Percentiles rank a stretch among this genome's conserved stretches.
Evolutionary conservation across 1,139 yeast genomes (phyloP).

Genomic region (Pneumocystis murina): DNA sequence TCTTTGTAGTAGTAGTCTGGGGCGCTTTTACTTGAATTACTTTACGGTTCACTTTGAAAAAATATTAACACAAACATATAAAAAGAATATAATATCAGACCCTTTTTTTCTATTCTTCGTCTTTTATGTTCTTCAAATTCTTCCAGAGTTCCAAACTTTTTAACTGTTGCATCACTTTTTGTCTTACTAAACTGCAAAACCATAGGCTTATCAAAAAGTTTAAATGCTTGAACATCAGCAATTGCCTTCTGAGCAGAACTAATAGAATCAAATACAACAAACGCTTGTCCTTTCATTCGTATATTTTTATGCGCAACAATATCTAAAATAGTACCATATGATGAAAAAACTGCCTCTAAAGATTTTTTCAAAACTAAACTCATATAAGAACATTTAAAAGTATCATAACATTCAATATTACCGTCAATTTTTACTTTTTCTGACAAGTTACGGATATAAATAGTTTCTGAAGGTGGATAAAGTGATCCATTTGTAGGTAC

Average conservation of each 20-base stretch:
- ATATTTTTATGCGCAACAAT: constrained; percentile 49
- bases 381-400: background rate
- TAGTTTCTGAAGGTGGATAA: constrained; percentile 11
- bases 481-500: background rate
- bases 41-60: constrained; percentile 5
- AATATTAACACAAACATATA: background rate
- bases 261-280: constrained; percentile 42
- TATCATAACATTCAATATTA: background rate
- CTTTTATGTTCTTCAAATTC: constrained; percentile 23
- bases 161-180: constrained; percentile 35
- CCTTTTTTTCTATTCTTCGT: constrained; percentile 19
- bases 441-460: constrained; percentile 55
- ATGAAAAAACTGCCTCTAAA: constrained; percentile 30
- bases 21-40: constrained; percentile 14
- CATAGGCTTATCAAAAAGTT: constrained; percentile 43
- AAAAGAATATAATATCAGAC: background rate
- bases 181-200: constrained; percentile 29
- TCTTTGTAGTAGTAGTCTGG: constrained; percentile 13
- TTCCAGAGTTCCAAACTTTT: constrained; percentile 19
- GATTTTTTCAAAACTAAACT: constrained; percentile 30
- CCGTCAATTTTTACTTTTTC: constrained; percentile 44
- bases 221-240: constrained; percentile 29
- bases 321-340: constrained; percentile 38
- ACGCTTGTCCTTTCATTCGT: constrained; percentile 72
- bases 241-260: constrained; percentile 39